A percentile compares a stretch with the other conserved stretches of the same genome.
Evolutionary conservation across 805 yeast species (phyloP).

Genomic region (Maudiozyma bulderi): DNA sequence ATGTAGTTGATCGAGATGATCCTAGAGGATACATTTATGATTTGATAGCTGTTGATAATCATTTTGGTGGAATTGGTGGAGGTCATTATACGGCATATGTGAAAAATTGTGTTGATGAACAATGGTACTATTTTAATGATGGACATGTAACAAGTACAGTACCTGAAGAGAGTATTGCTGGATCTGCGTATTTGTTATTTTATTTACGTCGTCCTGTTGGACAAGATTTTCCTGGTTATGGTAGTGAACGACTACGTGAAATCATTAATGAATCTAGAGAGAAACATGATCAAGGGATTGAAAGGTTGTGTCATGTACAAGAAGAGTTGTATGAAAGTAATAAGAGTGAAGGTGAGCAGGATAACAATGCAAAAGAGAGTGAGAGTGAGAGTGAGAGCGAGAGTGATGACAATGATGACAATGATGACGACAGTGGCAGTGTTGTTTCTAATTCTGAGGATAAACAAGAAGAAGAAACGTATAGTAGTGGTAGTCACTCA

Average conservation of each 20-base stretch:
- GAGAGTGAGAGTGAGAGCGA: conserved; percentile 5
- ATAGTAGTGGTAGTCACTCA: too few species aligned
- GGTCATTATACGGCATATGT: conserved; percentile 94
- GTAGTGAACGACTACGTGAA: conserved; percentile 37
- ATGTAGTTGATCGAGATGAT: conserved; percentile 34
- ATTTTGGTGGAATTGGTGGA: conserved; percentile 92
- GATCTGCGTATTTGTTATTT: conserved; percentile 81
- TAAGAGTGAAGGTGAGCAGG: conserved; percentile 9
- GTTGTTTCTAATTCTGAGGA: background rate
- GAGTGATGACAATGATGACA: background rate
- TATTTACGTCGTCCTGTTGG: conserved; percentile 46
- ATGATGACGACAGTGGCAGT: background rate
- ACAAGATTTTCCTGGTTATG: conserved; percentile 23
- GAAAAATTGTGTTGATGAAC: conserved; percentile 60
- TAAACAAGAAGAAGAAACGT: too few species aligned
- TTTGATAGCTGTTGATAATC: conserved; percentile 87
- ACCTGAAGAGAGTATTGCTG: conserved; percentile 52
- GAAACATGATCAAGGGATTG: conserved; percentile 19
- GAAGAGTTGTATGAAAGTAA: conserved; percentile 21
- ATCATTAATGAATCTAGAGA: conserved; percentile 36
- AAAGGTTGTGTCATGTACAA: conserved; percentile 16
- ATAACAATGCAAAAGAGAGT: background rate
- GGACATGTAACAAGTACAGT: conserved; percentile 55
- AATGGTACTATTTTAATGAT: conserved; percentile 90
- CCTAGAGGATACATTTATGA: conserved; percentile 50